Evolutionary conservation across 768 basidiomycete species (phyloP).

Genomic region (Mycena alexandri): DNA sequence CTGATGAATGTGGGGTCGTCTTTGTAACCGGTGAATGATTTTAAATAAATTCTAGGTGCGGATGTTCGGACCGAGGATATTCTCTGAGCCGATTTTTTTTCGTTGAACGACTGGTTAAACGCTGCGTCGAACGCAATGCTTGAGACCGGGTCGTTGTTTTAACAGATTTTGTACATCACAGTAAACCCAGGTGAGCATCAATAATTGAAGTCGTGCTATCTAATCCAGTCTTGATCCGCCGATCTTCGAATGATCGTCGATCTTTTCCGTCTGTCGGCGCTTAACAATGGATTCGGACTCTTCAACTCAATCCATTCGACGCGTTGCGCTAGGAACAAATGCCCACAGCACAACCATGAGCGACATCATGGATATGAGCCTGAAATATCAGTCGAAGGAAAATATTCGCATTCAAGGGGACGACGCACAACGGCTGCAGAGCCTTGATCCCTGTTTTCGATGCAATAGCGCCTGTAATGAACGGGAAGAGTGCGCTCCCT

Average conservation of each 20-base stretch:
- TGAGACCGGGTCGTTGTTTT: no score
- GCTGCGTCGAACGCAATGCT: no score
- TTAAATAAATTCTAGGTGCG: neutral
- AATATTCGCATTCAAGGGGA: neutral
- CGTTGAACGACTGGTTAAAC: no score
- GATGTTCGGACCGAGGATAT: conserved; percentile 6
- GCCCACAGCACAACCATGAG: conserved; percentile 32
- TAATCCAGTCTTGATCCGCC: no score
- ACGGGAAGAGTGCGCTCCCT: conserved; percentile 79
- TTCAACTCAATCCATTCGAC: conserved; percentile 21
- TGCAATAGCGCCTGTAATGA: conserved; percentile 79
- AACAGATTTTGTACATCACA: no score
- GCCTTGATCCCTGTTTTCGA: conserved; percentile 70
- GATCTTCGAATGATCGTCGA: no score
- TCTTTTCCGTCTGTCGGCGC: no score
- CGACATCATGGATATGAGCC: conserved; percentile 32
- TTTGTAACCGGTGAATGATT: neutral
- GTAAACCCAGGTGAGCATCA: no score
- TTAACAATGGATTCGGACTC: no score
- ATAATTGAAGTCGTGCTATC: no score
- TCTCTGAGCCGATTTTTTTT: neutral
- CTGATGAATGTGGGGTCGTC: neutral
- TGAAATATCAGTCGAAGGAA: neutral
- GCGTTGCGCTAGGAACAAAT: conserved; percentile 11
- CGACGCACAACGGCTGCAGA: conserved; percentile 71